These are phyloP conservation scores for Umbelopsis sp. DNA, from an alignment of 371 early-diverging fungal species.

Conservation along the genomic window DNA sequence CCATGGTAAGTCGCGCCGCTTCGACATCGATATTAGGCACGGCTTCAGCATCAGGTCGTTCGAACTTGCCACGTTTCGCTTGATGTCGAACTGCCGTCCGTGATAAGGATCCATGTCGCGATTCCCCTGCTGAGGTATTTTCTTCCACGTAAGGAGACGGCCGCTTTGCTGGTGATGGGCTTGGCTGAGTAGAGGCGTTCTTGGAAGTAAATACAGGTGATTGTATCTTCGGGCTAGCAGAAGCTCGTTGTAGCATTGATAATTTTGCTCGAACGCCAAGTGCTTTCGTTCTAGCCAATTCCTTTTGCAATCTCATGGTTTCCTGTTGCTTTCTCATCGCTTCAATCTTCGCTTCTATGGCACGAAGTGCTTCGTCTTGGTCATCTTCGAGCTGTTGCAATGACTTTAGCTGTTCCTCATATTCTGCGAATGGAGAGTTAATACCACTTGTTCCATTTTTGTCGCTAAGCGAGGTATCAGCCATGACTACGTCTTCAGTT, in stretches of 20 bases:
- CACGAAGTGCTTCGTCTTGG: not conserved
- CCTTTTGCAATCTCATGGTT: not conserved
- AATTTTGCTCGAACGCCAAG: conserved; percentile 9
- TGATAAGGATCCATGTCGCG: too few species aligned
- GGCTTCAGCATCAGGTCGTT: too few species aligned
- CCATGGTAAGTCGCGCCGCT: not conserved
- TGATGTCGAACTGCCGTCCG: too few species aligned
- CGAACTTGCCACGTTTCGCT: too few species aligned
- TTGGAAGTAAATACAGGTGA: not conserved
- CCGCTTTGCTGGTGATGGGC: not conserved
- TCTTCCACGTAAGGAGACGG: not conserved
- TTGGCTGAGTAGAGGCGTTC: not conserved
- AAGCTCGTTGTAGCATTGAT: conserved; percentile 13
- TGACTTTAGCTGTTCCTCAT: conserved; percentile 6
- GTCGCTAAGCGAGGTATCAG: too few species aligned
- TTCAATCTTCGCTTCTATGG: not conserved
- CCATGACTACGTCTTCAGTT: too few species aligned
- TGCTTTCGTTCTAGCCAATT: conserved; percentile 8
- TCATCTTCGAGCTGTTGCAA: not conserved
- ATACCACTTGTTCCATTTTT: not conserved
- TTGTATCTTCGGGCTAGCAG: conserved; percentile 3
- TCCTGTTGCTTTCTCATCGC: conserved; percentile 13
- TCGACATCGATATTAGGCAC: not conserved
- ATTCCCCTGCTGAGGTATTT: not conserved
- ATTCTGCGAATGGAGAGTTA: not conserved